These are phyloP conservation scores for Escovopsis sp. DNA, from an alignment of 2,329 filamentous ascomycete genomes.

Conservation along the genomic window DNA sequence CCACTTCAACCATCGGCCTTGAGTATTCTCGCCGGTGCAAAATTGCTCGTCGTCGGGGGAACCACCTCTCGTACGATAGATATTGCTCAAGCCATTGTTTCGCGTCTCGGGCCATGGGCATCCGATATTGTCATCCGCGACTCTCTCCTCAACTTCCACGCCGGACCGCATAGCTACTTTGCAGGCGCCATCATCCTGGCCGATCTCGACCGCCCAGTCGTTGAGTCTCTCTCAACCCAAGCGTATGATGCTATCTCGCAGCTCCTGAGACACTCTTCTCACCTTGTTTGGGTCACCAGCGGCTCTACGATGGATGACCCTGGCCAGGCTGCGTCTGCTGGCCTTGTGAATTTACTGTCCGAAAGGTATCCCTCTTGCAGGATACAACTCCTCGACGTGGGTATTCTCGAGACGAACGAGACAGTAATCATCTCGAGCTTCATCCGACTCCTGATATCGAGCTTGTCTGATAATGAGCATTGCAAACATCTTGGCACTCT, in stretches of 20 bases:
- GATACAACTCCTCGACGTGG: background rate
- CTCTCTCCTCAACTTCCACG: background rate
- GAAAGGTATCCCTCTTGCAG: background rate
- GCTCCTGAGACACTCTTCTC: background rate
- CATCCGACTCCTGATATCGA: background rate
- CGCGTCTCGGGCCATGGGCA: background rate
- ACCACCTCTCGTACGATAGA: background rate
- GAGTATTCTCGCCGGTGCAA: background rate
- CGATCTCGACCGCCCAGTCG: background rate
- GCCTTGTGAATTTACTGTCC: background rate
- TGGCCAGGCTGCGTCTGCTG: background rate
- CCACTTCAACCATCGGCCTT: background rate
- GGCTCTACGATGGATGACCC: background rate
- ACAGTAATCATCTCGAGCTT: background rate
- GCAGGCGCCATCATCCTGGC: background rate
- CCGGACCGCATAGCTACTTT: background rate
- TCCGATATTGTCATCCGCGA: constrained; percentile 1
- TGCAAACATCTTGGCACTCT: background rate
- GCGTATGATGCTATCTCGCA: background rate
- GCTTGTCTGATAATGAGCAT: background rate
- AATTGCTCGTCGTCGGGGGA: constrained; percentile 1
- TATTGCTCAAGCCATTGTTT: background rate
- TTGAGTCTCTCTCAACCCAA: background rate
- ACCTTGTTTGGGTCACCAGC: constrained; percentile 1
- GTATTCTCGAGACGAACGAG: background rate